These are phyloP conservation scores for Acer campestre DNA, from an alignment of 345 rosid genomes.

Conservation along the genomic window DNA sequence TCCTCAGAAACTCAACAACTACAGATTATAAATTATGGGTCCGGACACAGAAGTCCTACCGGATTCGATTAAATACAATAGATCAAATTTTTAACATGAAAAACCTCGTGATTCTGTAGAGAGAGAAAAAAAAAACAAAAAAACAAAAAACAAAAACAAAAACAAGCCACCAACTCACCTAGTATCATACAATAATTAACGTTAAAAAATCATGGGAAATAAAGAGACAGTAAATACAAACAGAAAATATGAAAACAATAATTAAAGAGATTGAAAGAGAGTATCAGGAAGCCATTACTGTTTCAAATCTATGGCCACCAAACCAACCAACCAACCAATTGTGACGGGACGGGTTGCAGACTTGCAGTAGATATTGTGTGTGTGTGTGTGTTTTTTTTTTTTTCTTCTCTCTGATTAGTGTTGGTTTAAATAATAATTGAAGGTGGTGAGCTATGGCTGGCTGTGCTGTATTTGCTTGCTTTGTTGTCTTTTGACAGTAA, in stretches of 20 bases:
- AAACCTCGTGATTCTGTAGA: neutral
- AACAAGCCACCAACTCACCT: too few relatives aligned
- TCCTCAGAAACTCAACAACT: neutral
- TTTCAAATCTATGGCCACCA: neutral
- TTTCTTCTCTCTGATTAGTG: neutral
- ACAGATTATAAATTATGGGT: neutral
- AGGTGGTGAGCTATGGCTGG: neutral
- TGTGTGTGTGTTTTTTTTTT: too few relatives aligned
- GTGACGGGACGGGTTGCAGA: neutral
- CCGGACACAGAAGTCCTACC: neutral
- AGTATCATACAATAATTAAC: neutral
- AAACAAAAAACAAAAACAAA: neutral
- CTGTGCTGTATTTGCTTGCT: neutral
- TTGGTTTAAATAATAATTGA: slow-evolving; percentile 4
- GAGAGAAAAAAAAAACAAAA: neutral
- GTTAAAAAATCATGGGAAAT: too few relatives aligned
- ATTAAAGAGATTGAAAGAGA: neutral
- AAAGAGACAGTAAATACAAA: neutral
- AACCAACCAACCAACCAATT: neutral
- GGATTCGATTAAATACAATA: neutral
- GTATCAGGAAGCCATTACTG: too few relatives aligned
- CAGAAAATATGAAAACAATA: neutral
- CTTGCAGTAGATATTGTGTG: neutral
- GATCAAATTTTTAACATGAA: neutral
- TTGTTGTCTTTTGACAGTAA: neutral